phyloP scores from a whole-genome alignment of 2,329 filamentous ascomycete genomes.

The Stachybotrys elegans region DNA sequence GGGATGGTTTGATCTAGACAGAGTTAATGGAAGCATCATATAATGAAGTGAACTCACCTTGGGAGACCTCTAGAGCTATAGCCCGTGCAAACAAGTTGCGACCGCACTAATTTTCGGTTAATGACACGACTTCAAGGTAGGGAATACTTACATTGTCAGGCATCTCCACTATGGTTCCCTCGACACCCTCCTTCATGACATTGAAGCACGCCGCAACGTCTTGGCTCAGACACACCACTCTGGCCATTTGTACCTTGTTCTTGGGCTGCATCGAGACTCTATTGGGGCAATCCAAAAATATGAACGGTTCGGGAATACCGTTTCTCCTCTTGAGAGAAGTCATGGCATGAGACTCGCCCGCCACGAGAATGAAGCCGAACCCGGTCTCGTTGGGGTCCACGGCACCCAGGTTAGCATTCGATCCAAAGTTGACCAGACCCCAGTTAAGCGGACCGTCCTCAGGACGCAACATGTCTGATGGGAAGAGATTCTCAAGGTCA shows the following conservation, averaged over 20 bases:
- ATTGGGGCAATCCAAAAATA: not conserved
- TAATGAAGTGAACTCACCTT: too few species aligned
- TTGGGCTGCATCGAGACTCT: not conserved
- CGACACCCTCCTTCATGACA: slow-evolving; percentile 1
- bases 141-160: too few species aligned
- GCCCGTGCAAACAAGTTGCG: too few species aligned
- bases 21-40: too few species aligned
- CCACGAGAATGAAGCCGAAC: not conserved
- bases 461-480: not conserved
- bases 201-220: slow-evolving; percentile 1
- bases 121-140: too few species aligned
- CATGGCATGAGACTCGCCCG: not conserved
- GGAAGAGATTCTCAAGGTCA: not conserved
- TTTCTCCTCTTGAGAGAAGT: not conserved
- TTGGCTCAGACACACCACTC: not conserved
- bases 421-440: not conserved
- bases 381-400: not conserved
- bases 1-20: too few species aligned
- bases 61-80: too few species aligned
- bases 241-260: slow-evolving; percentile 1
- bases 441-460: not conserved
- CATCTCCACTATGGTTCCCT: slow-evolving; percentile 5
- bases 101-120: too few species aligned
- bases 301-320: not conserved
- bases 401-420: not conserved